phyloP scores from a whole-genome alignment of 163 green algal genomes.

The Chlorella variabilis region DNA sequence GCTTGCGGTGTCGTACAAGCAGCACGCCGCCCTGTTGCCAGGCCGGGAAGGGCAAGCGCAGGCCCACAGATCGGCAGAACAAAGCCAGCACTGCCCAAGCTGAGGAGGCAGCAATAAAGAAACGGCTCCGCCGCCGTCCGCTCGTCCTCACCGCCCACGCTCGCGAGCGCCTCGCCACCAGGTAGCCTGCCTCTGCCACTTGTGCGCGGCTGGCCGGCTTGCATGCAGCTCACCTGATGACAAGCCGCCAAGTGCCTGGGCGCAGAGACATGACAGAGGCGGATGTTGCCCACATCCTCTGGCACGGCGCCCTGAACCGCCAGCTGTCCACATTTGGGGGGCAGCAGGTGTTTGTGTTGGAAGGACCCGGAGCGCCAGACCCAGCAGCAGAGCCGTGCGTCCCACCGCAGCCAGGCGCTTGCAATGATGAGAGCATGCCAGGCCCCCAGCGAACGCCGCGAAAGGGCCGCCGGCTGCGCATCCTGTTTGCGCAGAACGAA shows the following conservation, averaged over 20 bases:
- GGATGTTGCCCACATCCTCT: not conserved
- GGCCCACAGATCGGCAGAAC: not conserved
- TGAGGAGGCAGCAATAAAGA: not conserved
- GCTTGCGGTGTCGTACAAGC: no score
- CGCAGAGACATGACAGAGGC: conserved; percentile 4
- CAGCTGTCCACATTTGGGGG: conserved; percentile 26
- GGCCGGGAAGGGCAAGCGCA: not conserved
- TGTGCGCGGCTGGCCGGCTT: no score
- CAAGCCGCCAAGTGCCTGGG: no score
- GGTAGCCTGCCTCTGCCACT: not conserved
- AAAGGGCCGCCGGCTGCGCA: not conserved
- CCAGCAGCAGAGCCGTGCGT: not conserved
- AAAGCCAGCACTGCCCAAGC: not conserved
- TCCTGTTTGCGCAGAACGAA: not conserved
- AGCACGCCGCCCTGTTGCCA: no score
- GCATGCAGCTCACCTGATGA: no score
- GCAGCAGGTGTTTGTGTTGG: conserved; percentile 21
- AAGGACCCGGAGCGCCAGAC: not conserved
- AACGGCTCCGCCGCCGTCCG: not conserved
- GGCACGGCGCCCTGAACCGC: conserved; percentile 4
- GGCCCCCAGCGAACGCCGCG: not conserved
- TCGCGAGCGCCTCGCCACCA: not conserved
- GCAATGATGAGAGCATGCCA: not conserved
- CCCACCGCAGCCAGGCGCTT: no score
- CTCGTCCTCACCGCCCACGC: conserved; percentile 11